These are phyloP conservation scores for Eremothecium cymbalariae DNA, from an alignment of 1,139 yeast species.

Conservation along the genomic window DNA sequence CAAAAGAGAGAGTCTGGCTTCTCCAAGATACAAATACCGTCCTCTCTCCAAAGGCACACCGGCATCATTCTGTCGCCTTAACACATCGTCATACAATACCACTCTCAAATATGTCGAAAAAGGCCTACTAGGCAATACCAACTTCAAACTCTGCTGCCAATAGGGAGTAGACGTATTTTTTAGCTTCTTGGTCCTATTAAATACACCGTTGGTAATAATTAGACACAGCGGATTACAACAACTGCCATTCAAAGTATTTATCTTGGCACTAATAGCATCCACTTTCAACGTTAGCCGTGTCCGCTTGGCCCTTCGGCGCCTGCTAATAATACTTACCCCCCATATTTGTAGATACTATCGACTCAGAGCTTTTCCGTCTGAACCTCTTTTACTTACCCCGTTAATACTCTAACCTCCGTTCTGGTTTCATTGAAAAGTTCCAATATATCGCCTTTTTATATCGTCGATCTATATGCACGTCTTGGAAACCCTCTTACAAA, in stretches of 20 bases:
- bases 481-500: too few relatives aligned
- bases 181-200: conserved; percentile 20
- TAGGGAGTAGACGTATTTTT: conserved; percentile 18
- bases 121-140: conserved; percentile 25
- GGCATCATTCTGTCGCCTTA: conserved; percentile 7
- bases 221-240: conserved; percentile 28
- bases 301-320: conserved; percentile 12
- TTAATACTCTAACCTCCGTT: too few relatives aligned
- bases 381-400: too few relatives aligned
- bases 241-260: conserved; percentile 22
- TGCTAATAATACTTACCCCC: conserved; percentile 16
- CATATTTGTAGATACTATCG: too few relatives aligned
- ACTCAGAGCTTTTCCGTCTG: too few relatives aligned
- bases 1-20: conserved; percentile 23
- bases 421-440: too few relatives aligned
- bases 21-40: conserved; percentile 27
- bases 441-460: too few relatives aligned
- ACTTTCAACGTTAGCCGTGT: conserved; percentile 19
- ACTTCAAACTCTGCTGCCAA: conserved; percentile 25
- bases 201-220: conserved; percentile 24
- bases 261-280: conserved; percentile 19
- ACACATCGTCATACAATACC: conserved; percentile 25
- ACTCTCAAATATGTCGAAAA: conserved; percentile 24
- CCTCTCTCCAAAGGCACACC: conserved; percentile 4
- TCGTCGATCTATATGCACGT: too few relatives aligned